A percentile compares a stretch with the other conserved stretches of the same genome.
Evolutionary conservation across 2,329 filamentous ascomycete genomes (phyloP).

Genomic region (Rutstroemia sp.): DNA sequence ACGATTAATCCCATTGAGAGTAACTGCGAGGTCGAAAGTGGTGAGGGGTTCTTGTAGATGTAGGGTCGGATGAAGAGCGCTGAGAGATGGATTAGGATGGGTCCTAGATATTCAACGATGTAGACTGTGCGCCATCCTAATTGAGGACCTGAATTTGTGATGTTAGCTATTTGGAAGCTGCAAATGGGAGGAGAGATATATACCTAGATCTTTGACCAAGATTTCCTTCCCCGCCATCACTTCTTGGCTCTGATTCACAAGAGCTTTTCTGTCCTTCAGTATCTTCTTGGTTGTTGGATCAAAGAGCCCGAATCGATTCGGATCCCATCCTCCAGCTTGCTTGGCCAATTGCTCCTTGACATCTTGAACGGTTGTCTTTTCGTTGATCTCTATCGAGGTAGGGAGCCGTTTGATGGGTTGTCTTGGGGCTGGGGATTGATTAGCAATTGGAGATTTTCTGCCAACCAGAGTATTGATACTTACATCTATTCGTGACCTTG

Average conservation of each 20-base stretch:
- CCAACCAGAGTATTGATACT: not conserved
- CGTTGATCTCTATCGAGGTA: slow-evolving; percentile 40
- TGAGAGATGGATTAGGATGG: slow-evolving; percentile 77
- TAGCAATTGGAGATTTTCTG: not conserved
- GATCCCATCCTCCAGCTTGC: slow-evolving; percentile 43
- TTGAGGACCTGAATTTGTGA: slow-evolving; percentile 58
- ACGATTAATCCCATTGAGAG: slow-evolving; percentile 67
- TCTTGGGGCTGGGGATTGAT: slow-evolving; percentile 19
- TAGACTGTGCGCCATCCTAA: slow-evolving; percentile 92
- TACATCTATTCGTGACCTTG: no score
- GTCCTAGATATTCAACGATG: slow-evolving; percentile 89
- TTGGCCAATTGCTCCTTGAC: slow-evolving; percentile 49
- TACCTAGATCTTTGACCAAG: slow-evolving; percentile 91
- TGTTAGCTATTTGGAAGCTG: not conserved
- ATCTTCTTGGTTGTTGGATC: slow-evolving; percentile 54
- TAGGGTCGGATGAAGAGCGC: slow-evolving; percentile 64
- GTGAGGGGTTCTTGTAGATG: slow-evolving; percentile 48
- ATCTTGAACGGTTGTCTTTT: slow-evolving; percentile 49
- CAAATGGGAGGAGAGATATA: slow-evolving; percentile 20
- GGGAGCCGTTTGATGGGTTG: slow-evolving; percentile 40
- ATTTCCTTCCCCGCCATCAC: slow-evolving; percentile 49
- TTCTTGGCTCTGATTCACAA: slow-evolving; percentile 40
- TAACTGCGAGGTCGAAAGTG: slow-evolving; percentile 59
- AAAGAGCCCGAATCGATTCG: slow-evolving; percentile 55
- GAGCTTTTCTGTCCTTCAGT: slow-evolving; percentile 53